Evolutionary conservation across 2,329 filamentous ascomycete species (phyloP).

Genomic region (Fusarium sp.): DNA sequence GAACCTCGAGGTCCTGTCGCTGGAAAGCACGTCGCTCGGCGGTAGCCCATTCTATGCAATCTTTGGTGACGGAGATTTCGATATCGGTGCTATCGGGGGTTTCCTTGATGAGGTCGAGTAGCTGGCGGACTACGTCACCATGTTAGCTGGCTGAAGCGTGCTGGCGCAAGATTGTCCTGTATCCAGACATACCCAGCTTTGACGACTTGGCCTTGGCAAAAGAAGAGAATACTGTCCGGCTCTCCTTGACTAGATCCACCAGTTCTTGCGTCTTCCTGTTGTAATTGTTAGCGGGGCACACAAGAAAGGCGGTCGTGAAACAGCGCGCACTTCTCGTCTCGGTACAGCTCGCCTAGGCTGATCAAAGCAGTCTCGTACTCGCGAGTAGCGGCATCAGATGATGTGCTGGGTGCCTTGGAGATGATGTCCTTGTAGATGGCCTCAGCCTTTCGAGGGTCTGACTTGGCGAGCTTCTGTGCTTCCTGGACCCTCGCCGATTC

Average conservation of each 20-base stretch:
- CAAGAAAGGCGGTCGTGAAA: slow-evolving; percentile 1
- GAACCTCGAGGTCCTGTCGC: slow-evolving; percentile 96
- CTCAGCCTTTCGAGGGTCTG: slow-evolving; percentile 85
- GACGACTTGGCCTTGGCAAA: slow-evolving; percentile 99
- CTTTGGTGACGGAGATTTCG: slow-evolving; percentile 95
- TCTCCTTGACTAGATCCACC: slow-evolving; percentile 88
- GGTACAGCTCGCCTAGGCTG: slow-evolving; percentile 89
- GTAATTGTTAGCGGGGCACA: slow-evolving; percentile 25
- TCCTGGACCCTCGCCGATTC: slow-evolving; percentile 79
- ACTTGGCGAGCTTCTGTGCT: slow-evolving; percentile 84
- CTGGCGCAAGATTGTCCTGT: slow-evolving; percentile 1
- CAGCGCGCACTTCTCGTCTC: slow-evolving; percentile 78
- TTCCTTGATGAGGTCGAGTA: slow-evolving; percentile 92
- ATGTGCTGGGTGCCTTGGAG: slow-evolving; percentile 82
- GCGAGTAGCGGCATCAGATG: slow-evolving; percentile 82
- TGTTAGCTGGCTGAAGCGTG: slow-evolving; percentile 25
- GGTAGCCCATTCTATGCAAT: slow-evolving; percentile 99
- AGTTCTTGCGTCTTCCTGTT: slow-evolving; percentile 81
- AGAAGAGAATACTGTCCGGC: slow-evolving; percentile 88
- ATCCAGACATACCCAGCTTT: slow-evolving; percentile 79
- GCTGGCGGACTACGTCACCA: slow-evolving; percentile 78
- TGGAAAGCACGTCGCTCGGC: slow-evolving; percentile 95
- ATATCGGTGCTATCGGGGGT: slow-evolving; percentile 95
- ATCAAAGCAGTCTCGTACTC: slow-evolving; percentile 93
- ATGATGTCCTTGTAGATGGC: slow-evolving; percentile 89